Base-by-base conservation (phyloP, 2,329 filamentous ascomycete genomes). In the Fusarium compactum region DNA sequence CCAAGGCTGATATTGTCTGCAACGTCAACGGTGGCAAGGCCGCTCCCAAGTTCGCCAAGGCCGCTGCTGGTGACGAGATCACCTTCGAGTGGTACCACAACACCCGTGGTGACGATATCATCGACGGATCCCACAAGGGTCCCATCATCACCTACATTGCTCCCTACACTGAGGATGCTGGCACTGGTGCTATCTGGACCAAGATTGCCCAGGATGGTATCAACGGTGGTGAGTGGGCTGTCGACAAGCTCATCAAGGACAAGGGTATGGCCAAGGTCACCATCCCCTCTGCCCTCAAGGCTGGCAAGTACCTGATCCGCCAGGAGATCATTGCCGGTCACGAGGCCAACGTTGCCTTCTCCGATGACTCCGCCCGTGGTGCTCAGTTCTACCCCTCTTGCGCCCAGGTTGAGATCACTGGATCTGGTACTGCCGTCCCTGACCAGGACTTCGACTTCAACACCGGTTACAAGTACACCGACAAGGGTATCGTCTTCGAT, bases 361-460 rank as follows among this genome's bases (percentile, higher is more conserved):
- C 67, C 46, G 52, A 51, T 32, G 75, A 80, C 75, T 62, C 75
- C 12, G 75, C 75, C 57, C 79, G 84, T 67, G 74, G 74, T 54
- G 74, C 74, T 44, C 74, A 76, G 71, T 86, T 86, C 78, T 87
- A 87, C 79, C 85, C 86, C 60, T 83, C 85, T 69, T 87, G 89
- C 78, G 81, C 88, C 72, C 90, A 91, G 82, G 75, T 91, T 67
- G 83, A 89, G 76, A 80, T 91, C 68, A 85, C 85, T 34, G 87
- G 87, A 54, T 79, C 80, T 45, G 87, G 76, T 30, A 62, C 55
- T 46, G 68, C 67, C 38, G 69, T 74, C 80, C 83, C 85, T 24
- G 72, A 77, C 63, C 65, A 81, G 74, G 71, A 67, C 73, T 85
- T 85, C 57, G 79, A 83, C 76, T 82, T 86, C 76, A 81, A 84